Evolutionary conservation across 2,329 filamentous ascomycete genomes (phyloP), one percentile per base, ranked within the genome.

Genomic region (Ophiostoma novo-ulmi): DNA sequence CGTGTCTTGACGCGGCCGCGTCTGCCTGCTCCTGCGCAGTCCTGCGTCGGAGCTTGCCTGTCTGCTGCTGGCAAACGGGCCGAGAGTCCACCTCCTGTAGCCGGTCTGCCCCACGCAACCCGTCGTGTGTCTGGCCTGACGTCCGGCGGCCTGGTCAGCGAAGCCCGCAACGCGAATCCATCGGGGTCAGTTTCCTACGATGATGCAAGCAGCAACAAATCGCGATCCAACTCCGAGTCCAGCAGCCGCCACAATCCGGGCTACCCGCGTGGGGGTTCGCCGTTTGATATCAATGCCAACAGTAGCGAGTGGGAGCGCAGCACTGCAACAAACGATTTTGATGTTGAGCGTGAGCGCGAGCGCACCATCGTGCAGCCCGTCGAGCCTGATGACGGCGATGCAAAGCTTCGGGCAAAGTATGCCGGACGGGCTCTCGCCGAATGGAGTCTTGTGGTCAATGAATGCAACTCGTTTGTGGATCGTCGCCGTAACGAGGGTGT

Each of bases 381-480:
- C 44, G 80, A 83, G 73, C 86, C 86, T 0, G 77, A 75, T 1
- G 84, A 84, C 5, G 48, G 55, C 17, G 74, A 81, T 1, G 84
- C 80, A 70, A 78, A 79, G 17, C 79, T 80, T 65, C 83, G 83
- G 36, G 81, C 84, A 10, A 86, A 86, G 67, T 91, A 94, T 77
- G 82, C 86, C 3, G 92, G 92, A 1, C 85, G 91, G 26, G 89
- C 92, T 0, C 82, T 95, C 64, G 91, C 91, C 0, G 92, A 95
- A 78, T 95, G 92, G 92, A 83, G 85, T 26, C 81, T 91, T 22
- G 86, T 94, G 26, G 87, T 93, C 20, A 86, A 87, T 70, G 92
- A 95, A 78, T 92, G 89, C 81, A 92, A 94, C 79, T 91, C 88
- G 76, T 95, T 94, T 78, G 87, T 93, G 41, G 91, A 94, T 71